These are phyloP conservation scores for Pyrenochaeta sp. DNA, from an alignment of 2,329 filamentous ascomycete genomes.

Conservation along the genomic window DNA sequence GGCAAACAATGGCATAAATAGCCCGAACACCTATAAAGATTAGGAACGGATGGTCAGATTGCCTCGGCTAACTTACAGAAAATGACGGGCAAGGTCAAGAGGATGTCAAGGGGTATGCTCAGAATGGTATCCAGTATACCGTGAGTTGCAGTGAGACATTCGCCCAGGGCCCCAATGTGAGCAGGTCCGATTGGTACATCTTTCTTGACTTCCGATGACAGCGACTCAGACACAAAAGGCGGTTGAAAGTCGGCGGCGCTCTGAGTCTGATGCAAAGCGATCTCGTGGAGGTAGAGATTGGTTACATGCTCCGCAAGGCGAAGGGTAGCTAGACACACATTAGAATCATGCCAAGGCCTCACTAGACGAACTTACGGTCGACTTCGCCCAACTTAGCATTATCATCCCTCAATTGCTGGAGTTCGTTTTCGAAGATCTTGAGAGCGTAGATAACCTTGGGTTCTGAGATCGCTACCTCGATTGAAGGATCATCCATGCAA, in stretches of 20 bases:
- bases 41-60: constrained; percentile 18
- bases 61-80: constrained; percentile 44
- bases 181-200: constrained; percentile 53
- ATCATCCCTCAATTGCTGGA: constrained; percentile 46
- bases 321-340: constrained; percentile 42
- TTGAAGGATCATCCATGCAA: constrained; percentile 62
- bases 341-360: constrained; percentile 5
- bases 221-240: constrained; percentile 52
- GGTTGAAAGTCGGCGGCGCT: constrained; percentile 52
- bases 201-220: constrained; percentile 48
- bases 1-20: constrained; percentile 64
- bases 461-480: constrained; percentile 62
- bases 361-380: constrained; percentile 37
- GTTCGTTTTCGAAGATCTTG: constrained; percentile 62
- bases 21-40: constrained; percentile 56
- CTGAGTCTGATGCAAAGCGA: constrained; percentile 57
- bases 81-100: constrained; percentile 55
- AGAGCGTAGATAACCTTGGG: constrained; percentile 62
- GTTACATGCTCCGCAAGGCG: constrained; percentile 57
- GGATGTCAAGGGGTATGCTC: constrained; percentile 54
- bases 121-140: constrained; percentile 59
- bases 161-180: constrained; percentile 56
- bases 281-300: constrained; percentile 59
- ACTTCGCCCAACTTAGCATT: constrained; percentile 48
- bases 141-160: constrained; percentile 55